Evolutionary conservation across 441 rosid genomes (phyloP), one percentile per base, ranked within the genome.

Genomic region (Flueggea neowawraea): DNA sequence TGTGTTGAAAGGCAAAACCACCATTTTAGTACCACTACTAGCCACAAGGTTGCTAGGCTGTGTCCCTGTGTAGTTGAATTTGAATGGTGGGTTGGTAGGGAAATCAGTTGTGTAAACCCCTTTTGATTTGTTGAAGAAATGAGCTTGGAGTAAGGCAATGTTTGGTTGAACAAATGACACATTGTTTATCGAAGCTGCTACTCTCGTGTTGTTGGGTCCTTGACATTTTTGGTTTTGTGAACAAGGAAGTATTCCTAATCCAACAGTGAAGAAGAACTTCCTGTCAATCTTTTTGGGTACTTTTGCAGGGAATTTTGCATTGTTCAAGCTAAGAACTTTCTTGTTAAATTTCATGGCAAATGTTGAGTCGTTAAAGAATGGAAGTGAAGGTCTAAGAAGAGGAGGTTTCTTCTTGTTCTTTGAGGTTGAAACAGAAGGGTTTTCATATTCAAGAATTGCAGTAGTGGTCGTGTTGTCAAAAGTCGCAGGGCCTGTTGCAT

Each of bases 401-500:
- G 43, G 66, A 77, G 31, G 85, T 80, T 22, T 22, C 28, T 72
- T 80, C 65, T 78, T 76, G 55, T 57, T 12, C 5, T 62, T 52
- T 12, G 66, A 58, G 12, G 43, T 69, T 31, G 69, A 68, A 9
- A 58, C 32, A 4, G 57, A 63, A 12, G 70, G 55, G 47, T 70
- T 43, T 6, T 65, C 61, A 13, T 90, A 90, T 62, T 82, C 80
- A 5, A 90, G 86, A 36, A 88, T 59, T 16, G 75, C 90, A 0
- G 87, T 79, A 0, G 79, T 70, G 5, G 97, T 88, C 9, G 93
- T 68, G 51, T 86, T 84, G 59, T 90, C 97, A 55, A 86, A 57
- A 47, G 83, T 63, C 28, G 78, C 93, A 54, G 72, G 73, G 32
- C 93, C 87, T 0, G 85, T 80, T 70, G 78, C 75, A 68, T 88